A percentile compares a stretch with the other conserved stretches of the same genome.
Evolutionary conservation across 2,329 filamentous ascomycete genomes (phyloP).

Genomic region (Epichloe sibirici): DNA sequence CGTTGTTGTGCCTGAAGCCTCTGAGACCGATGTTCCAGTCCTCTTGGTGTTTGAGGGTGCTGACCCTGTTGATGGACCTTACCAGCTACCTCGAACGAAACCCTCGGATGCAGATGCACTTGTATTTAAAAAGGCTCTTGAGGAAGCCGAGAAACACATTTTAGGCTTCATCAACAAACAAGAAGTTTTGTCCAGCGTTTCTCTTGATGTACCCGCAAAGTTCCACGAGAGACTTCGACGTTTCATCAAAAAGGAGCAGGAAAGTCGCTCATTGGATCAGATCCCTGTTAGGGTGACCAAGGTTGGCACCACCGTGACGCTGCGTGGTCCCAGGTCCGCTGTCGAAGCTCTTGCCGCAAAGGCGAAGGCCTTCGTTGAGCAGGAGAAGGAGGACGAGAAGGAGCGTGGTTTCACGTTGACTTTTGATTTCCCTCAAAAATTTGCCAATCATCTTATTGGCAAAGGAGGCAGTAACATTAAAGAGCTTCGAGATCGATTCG

Average conservation of each 20-base stretch:
- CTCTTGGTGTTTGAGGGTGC: conserved; percentile 65
- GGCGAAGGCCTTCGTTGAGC: conserved; percentile 66
- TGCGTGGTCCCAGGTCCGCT: conserved; percentile 63
- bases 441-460: conserved; percentile 70
- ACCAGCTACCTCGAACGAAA: conserved; percentile 41
- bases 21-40: conserved; percentile 47
- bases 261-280: conserved; percentile 40
- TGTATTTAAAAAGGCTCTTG: conserved; percentile 42
- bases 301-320: conserved; percentile 48
- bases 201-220: conserved; percentile 48
- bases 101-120: conserved; percentile 38
- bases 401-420: conserved; percentile 77
- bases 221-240: conserved; percentile 51
- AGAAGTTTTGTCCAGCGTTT: conserved; percentile 36
- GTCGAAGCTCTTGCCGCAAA: conserved; percentile 63
- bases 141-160: conserved; percentile 45
- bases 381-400: conserved; percentile 85
- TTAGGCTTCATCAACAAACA: conserved; percentile 46
- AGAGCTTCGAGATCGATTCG: conserved; percentile 53
- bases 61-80: conserved; percentile 31
- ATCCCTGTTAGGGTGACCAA: conserved; percentile 49
- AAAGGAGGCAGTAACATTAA: conserved; percentile 56
- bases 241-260: conserved; percentile 54
- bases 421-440: conserved; percentile 94
- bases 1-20: conserved; percentile 54